Conservation (phyloP, 345 rosid genomes). For the Citrus inodora region DNA sequence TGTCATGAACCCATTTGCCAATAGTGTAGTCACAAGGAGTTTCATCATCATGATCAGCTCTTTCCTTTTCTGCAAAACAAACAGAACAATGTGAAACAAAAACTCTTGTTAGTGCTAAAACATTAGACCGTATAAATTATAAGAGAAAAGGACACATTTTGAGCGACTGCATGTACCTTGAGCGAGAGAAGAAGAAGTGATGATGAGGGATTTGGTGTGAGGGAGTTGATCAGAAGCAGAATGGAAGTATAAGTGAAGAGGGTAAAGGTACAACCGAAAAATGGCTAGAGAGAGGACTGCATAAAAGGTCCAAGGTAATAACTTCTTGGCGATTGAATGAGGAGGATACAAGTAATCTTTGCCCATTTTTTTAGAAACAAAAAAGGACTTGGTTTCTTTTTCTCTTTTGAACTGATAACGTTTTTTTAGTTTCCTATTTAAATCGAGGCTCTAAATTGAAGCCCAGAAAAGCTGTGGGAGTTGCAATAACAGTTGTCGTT, state of each 20-base stretch:
- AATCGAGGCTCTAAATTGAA: neutral
- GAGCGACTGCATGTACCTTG: constrained; percentile 21
- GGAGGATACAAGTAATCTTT: constrained; percentile 23
- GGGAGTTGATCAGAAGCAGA: constrained; percentile 21
- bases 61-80: constrained; percentile 40
- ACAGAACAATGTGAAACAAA: neutral
- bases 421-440: neutral
- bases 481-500: neutral
- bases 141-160: neutral
- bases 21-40: constrained; percentile 62
- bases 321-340: constrained; percentile 29
- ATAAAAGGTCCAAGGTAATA: constrained; percentile 44
- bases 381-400: neutral
- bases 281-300: constrained; percentile 38
- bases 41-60: constrained; percentile 8
- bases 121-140: too few relatives aligned
- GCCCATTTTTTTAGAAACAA: constrained; percentile 31
- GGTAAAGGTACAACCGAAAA: constrained; percentile 45
- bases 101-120: neutral
- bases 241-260: constrained; percentile 22
- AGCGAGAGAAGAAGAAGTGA: constrained; percentile 17
- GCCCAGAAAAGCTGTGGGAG: neutral
- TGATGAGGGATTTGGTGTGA: constrained; percentile 8
- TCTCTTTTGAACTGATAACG: neutral
- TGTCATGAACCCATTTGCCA: constrained; percentile 77